Percentiles rank a stretch among this genome's conserved stretches.
Conservation (phyloP, 1,284 basidiomycete species). For the Tylopilus orsonianus region DNA sequence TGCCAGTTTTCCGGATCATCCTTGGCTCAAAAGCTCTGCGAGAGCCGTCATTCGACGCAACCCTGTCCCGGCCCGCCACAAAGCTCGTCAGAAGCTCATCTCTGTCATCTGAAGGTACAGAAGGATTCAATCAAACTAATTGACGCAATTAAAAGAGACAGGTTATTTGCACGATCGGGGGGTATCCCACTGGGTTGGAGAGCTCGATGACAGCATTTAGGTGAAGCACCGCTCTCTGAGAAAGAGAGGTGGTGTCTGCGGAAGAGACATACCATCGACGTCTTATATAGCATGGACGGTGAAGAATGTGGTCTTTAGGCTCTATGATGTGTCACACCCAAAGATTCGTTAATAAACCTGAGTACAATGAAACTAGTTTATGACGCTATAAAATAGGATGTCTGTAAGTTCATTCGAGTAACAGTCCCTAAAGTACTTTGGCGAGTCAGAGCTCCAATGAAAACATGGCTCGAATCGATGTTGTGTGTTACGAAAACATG, state of each 20-base stretch:
- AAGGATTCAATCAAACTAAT: no score
- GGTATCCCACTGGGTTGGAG: no score
- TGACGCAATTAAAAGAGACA: constrained; percentile 36
- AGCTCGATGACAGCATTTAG: not conserved
- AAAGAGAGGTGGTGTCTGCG: not conserved
- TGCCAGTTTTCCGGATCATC: no score
- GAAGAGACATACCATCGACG: no score
- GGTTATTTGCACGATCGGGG: constrained; percentile 34
- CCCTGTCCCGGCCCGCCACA: no score
- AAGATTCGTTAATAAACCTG: not conserved
- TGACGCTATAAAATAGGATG: not conserved
- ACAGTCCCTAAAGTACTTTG: not conserved
- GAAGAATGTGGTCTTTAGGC: no score
- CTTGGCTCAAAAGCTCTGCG: no score
- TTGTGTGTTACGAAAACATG: not conserved
- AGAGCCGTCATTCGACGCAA: no score
- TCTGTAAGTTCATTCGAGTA: not conserved
- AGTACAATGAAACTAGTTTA: constrained; percentile 3
- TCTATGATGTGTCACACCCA: no score
- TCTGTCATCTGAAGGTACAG: no score
- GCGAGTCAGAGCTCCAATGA: not conserved
- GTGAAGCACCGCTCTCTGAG: not conserved
- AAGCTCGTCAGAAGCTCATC: no score
- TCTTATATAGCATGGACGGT: no score
- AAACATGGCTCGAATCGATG: not conserved